Base-by-base conservation (phyloP, 768 basidiomycete genomes). In the Termitomyces sp. region DNA sequence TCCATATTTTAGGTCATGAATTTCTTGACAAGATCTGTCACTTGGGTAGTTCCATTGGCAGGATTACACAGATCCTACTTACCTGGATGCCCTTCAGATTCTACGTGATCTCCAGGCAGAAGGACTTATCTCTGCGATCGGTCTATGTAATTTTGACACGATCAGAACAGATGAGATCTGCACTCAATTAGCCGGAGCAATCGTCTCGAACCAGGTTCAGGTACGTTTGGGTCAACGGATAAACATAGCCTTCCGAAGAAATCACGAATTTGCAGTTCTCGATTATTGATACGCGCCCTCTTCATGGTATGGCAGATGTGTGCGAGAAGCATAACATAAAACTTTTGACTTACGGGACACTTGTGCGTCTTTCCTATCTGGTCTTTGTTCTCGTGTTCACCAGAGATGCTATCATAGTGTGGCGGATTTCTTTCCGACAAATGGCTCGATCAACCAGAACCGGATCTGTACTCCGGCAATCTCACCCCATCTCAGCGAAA, bases 201-300 rank as follows among this genome's bases (percentile, higher is more conserved):
- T 93, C 48, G 87, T 89, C 36, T 87, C 90, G 10, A 92, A 93
- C 69, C 91, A 93, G 72, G 84, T 93, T 8, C 90, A 88, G 79
- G 90, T 90, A 68, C 46, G 70, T 60, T 46, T 24, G 8, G 22
- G 16, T 31, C 5, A 45, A 24, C 28, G 22, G 48, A 20, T 20
- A 9, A 20, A 33, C 22, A 15, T 24, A 44, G 22, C 12, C 41
- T 33, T 3, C 15, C n/a, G 29, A n/a, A 7, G 44, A 26, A 50
- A 13, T 56, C 16, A 15, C 28, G 28, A 36, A 36, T 50, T 15
- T n/a, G 6, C 61, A 92, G 91, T 92, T 91, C 65, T 93, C 91
- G 6, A 69, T 93, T 50, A 85, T 93, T 61, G 91, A 93, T 66
- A 85, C 83, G 5, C 81, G 92, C 5, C 88, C 88, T 13, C 74